These are phyloP conservation scores for Sugiyamaella valdiviana DNA, from an alignment of 805 yeast genomes.

Conservation along the genomic window DNA sequence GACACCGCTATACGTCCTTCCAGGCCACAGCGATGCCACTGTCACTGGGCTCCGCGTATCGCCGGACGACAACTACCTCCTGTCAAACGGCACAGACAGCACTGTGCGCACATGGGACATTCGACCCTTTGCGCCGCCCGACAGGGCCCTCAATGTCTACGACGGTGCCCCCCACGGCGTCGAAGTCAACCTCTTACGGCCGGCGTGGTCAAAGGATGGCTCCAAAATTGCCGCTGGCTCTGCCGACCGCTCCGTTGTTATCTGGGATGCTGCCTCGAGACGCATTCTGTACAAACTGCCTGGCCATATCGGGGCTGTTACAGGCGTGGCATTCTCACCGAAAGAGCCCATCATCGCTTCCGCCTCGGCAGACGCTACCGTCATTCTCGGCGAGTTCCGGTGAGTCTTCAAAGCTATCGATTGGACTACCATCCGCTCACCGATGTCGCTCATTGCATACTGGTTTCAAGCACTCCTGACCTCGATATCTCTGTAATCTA, in stretches of 20 bases:
- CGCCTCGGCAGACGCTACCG: conserved; percentile 50
- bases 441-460: no score
- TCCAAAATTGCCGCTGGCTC: conserved; percentile 50
- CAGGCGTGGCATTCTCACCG: conserved; percentile 55
- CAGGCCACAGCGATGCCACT: conserved; percentile 41
- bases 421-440: not conserved
- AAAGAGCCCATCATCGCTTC: conserved; percentile 37
- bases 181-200: conserved; percentile 48
- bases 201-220: conserved; percentile 39
- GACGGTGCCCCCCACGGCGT: conserved; percentile 48
- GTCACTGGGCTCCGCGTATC: conserved; percentile 52
- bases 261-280: conserved; percentile 55
- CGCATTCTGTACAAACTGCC: conserved; percentile 42
- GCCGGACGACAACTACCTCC: conserved; percentile 40
- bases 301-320: conserved; percentile 59
- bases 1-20: conserved; percentile 41
- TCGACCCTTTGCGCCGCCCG: conserved; percentile 37
- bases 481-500: no score
- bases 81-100: conserved; percentile 53
- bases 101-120: conserved; percentile 54
- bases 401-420: not conserved
- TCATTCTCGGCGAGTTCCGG: conserved; percentile 35
- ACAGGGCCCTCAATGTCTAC: conserved; percentile 34
- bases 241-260: conserved; percentile 49
- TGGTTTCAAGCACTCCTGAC: no score